Base-by-base conservation (phyloP, 208 protist genomes). In the Trypanosoma lewisi region DNA sequence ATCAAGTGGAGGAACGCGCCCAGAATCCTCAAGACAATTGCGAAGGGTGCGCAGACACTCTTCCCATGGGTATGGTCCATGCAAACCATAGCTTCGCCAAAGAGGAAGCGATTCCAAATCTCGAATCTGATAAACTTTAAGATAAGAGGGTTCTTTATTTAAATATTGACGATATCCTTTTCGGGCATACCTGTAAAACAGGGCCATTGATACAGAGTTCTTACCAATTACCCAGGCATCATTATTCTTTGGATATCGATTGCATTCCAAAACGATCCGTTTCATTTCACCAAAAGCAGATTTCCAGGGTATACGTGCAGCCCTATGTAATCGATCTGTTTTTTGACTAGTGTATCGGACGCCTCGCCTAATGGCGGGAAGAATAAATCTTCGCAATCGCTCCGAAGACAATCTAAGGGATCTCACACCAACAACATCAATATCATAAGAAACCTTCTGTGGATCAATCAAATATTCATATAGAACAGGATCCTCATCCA, bases 401-500 rank as follows among this genome's bases (percentile, higher is more conserved):
- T 86, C 79, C 19, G 82, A 77, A 28, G 77, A 83, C 23, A 91
- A 61, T 51, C 71, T 75, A 42, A 91, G 65, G 25, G 75, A 73
- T 53, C 85, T 80, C 27, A 91, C 71, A 30, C 85, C 85, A 0
- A 91, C 73, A 21, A 91, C 82, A 51, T 64, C 67, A 63, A 91
- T 72, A 57, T 91, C 79, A 63, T 91, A 91, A n/a, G 58, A 64
- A 31, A 83, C 77, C 61, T 88, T 85, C 4, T 84, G 66, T 27
- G 85, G 85, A 67, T 91, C 85, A 48, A 91, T 85, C 67, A 91
- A 80, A 73, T 91, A 88, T 65, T 91, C 85, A 52, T 85, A 91
- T 2, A 91, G 62, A 17, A 65, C 70, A 27, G 85, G 85, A 63
- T 91, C 85, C 57, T 91, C 85, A 70, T 91, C 85, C 85, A 91